Evolutionary conservation across 805 yeast genomes (phyloP), one percentile per base, ranked within the genome.

Genomic region (Monosporozyma unispora): DNA sequence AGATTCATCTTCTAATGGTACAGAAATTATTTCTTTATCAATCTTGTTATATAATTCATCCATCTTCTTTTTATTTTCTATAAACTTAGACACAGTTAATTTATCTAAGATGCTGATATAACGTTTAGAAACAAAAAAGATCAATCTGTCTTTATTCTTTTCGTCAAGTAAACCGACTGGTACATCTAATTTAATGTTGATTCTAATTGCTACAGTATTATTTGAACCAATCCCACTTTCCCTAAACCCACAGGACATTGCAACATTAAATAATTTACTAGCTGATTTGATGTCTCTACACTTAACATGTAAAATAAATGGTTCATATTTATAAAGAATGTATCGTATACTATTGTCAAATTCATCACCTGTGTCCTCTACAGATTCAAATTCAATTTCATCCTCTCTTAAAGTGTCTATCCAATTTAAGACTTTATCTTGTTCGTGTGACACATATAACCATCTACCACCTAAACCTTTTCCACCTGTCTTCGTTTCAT

Each of bases 221-320:
- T 87, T 86, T 28, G 81, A 73, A 7, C 95, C 95, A 44, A 88
- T 86, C 0, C 96, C 96, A 28, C 87, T 76, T 64, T 88, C 96
- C 58, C 96, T 73, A 59, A 84, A 88, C 2, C 96, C 96, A 67
- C 93, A 83, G 2, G 77, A 75, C 87, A 87, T 82, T 0, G 95
- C 95, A 0, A 77, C 67, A 35, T 81, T 77, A 54, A 81, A 86
- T 10, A 88, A 63, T 38, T 66, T 67, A n/a, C 75, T 71, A 0
- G 96, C 95, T 4, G 74, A 65, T 12, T 65, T 69, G 23, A 73
- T 65, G 55, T 79, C 75, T 44, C 91, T 72, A 59, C 96, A 86
- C 59, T 86, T 83, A 4, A 88, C 88, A 64, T 88, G 96, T 45
- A 87, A 67, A 45, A 88, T 87, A 63, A 88, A 74, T 3, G 96